Evolutionary conservation across 1,284 basidiomycete species (phyloP), one percentile per base, ranked within the genome.

Genomic region (Rhodotorula sp.): DNA sequence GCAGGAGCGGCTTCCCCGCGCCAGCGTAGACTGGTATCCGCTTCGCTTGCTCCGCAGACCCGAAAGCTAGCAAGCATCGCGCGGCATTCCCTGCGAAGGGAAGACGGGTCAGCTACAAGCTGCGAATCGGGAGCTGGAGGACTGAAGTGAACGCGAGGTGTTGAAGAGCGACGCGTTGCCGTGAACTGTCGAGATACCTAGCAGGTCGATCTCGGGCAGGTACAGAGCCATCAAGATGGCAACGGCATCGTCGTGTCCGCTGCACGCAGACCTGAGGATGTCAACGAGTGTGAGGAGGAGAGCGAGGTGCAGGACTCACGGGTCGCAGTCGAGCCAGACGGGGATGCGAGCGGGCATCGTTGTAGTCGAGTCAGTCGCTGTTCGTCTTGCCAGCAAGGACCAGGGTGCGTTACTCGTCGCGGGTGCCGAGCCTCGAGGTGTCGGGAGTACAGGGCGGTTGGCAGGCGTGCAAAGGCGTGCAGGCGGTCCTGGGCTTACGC

Each of bases 161-260:
- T 84, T 84, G 4, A 86, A 79, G 15, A 85, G 84, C 63, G 83
- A 83, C 0, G 89, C 83, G 76, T 92, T 92, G 32, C 90, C 90
- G 76, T 92, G 89, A 79, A 90, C 90, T 30, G 90, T 90, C 1
- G 90, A 92, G n/a, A 93, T 81, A 0, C 91, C 91, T 7, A 91
- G 79, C 22, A 92, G 84, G 46, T 84, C 79, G 64, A 92, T 84
- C 67, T 86, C 84, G 1, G 84, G 82, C 20, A 83, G 83, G 74
- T 90, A 86, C 4, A 89, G 78, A 1, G 90, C 90, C 24, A 92
- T 81, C 76, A 92, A 80, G 66, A 93, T 87, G 3, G 90, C 90
- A 9, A 87, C 87, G 9, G 89, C 90, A 81, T 92, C 91, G 76
- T 92, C 91, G 76, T 93, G 91, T 20, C 91, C 91, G 30, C 64